These are phyloP conservation scores for Russula sp. DNA, from an alignment of 768 basidiomycete genomes.

Conservation along the genomic window DNA sequence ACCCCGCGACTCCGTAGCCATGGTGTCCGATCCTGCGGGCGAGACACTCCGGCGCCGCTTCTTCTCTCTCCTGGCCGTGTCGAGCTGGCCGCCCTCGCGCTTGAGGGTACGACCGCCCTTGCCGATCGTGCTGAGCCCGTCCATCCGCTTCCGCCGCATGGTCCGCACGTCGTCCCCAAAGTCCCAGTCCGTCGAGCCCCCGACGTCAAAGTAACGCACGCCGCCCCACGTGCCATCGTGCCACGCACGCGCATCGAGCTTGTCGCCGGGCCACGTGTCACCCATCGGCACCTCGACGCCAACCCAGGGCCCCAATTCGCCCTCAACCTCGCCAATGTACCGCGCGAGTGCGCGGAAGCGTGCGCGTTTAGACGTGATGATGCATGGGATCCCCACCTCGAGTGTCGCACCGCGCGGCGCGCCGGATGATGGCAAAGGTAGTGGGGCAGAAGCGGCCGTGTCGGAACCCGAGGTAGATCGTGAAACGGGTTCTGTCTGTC, in stretches of 20 bases:
- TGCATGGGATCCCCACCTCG: slow-evolving; percentile 85
- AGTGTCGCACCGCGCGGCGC: slow-evolving; percentile 62
- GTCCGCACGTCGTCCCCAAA: slow-evolving; percentile 42
- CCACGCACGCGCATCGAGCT: slow-evolving; percentile 67
- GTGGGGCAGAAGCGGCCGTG: slow-evolving; percentile 7
- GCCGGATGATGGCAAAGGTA: slow-evolving; percentile 1
- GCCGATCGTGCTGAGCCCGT: slow-evolving; percentile 34
- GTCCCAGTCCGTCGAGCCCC: slow-evolving; percentile 57
- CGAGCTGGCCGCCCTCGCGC: slow-evolving; percentile 55
- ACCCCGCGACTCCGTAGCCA: slow-evolving; percentile 60
- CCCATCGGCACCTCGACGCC: slow-evolving; percentile 82
- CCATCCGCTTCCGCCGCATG: slow-evolving; percentile 38
- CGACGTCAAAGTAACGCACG: slow-evolving; percentile 78
- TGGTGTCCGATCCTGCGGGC: slow-evolving; percentile 54
- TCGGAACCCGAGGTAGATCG: slow-evolving; percentile 17
- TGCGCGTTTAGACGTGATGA: slow-evolving; percentile 75
- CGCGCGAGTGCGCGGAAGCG: slow-evolving; percentile 83
- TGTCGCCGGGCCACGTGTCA: slow-evolving; percentile 46
- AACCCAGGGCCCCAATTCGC: slow-evolving; percentile 81
- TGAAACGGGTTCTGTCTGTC: slow-evolving; percentile 34
- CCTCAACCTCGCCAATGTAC: slow-evolving; percentile 83
- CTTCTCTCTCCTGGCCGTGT: slow-evolving; percentile 41
- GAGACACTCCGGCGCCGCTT: slow-evolving; percentile 65
- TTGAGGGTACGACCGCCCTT: slow-evolving; percentile 35
- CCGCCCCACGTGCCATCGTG: slow-evolving; percentile 82